Conservation (phyloP, 495 filamentous ascomycete genomes). For the Neohortaea acidophila region DNA sequence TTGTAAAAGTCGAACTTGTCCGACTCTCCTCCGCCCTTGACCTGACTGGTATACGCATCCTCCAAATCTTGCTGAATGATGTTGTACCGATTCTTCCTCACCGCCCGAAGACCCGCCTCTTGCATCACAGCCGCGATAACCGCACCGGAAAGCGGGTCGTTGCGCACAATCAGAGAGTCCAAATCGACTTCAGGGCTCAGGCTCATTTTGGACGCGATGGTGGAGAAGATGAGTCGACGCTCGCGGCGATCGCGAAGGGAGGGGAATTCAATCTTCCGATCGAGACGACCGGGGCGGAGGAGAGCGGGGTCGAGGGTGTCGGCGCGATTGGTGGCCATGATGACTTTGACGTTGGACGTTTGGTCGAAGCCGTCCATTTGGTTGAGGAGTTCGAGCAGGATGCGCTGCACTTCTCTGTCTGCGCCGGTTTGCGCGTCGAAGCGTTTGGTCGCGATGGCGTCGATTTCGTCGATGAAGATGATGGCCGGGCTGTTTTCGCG, state of each 20-base stretch:
- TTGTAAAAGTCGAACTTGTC: conserved; percentile 61
- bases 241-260: conserved; percentile 79
- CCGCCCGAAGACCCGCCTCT: conserved; percentile 86
- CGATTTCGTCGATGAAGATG: conserved; percentile 99
- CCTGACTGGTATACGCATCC: conserved; percentile 88
- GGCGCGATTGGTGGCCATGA: conserved; percentile 98
- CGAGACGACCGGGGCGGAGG: conserved; percentile 83
- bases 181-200: conserved; percentile 90
- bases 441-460: conserved; percentile 96
- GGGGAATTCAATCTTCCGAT: conserved; percentile 97
- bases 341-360: conserved; percentile 96
- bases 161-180: conserved; percentile 86
- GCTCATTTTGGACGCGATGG: conserved; percentile 93
- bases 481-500: conserved; percentile 95
- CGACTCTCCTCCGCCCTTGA: conserved; percentile 72
- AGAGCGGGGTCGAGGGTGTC: conserved; percentile 92
- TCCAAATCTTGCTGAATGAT: conserved; percentile 94
- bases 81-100: conserved; percentile 96
- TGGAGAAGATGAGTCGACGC: conserved; percentile 87
- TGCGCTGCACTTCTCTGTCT: conserved; percentile 95
- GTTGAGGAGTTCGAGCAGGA: conserved; percentile 89
- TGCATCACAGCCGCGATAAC: conserved; percentile 99
- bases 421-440: conserved; percentile 97
- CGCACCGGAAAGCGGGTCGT: conserved; percentile 86
- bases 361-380: conserved; percentile 99